Base-by-base conservation (phyloP, 768 basidiomycete species). In the Amanita polypyramis region DNA sequence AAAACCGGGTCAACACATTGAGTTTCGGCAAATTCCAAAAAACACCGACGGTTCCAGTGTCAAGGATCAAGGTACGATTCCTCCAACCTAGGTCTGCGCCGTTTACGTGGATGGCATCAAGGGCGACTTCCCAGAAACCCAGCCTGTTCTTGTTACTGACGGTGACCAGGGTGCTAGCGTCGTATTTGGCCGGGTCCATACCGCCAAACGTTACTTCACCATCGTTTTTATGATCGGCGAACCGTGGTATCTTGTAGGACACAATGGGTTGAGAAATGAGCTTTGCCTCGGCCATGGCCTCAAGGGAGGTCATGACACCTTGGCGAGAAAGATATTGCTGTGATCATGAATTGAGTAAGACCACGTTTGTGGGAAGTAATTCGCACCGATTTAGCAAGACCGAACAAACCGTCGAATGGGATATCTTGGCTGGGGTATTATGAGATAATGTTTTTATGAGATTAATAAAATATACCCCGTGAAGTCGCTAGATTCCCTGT, bases 141-240 rank as follows among this genome's bases (percentile, higher is more conserved):
- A 70, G 54, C 4, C 50, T 39, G 63, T 76, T 86, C 61, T 85
- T 76, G 55, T 87, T 89, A 44, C 62, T 55, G 43, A 89, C 50
- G 0, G 75, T 78, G 37, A 75, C 69, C 30, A 86, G 69, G 2
- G 85, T 81, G 12, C 55, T 52, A 6, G 70, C 47, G 54, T 80
- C 73, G 60, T 86, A 86, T 65, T 90, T 88, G 54, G 74, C 66
- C 8, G 65, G 14, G 63, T 92, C 85, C 29, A 89, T 72, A 10
- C 75, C 83, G 23, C 74, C 90, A 52, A 93, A 85, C 5, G 88
- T 88, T 50, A 92, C 74, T 64, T 88, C 74, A 41, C 89, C 89
- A 55, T 89, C 84, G 55, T 83, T 82, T 58, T 68, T 62, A 55
- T 74, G 66, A 59, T 91, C 87, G 5, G 75, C 70, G 29, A 82